Percentiles rank a stretch among this genome's conserved stretches.
Evolutionary conservation across 495 filamentous ascomycete genomes (phyloP).

Genomic region (Podospora tetraspora): DNA sequence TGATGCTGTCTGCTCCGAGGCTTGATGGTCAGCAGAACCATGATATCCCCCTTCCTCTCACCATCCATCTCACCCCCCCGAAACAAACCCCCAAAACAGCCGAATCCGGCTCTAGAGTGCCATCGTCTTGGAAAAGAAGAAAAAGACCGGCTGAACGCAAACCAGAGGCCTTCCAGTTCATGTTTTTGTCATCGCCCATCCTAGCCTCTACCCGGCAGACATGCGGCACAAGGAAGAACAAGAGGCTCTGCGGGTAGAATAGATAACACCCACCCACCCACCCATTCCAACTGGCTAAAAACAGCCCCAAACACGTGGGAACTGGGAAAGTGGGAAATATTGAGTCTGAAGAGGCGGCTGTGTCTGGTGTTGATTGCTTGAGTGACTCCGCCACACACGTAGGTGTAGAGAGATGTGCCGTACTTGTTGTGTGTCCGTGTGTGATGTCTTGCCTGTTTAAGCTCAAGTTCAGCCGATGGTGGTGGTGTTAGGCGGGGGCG

Average conservation of each 20-base stretch:
- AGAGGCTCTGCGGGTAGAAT: background rate
- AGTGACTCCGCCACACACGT: background rate
- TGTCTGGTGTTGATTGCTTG: conserved; percentile 1
- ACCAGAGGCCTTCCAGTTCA: background rate
- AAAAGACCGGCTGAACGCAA: background rate
- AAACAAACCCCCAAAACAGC: background rate
- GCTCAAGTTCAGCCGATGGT: background rate
- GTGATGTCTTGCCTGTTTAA: background rate
- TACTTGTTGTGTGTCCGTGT: background rate
- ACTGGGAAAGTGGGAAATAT: background rate
- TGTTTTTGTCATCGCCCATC: background rate
- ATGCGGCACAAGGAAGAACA: background rate
- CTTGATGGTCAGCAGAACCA: too few relatives aligned
- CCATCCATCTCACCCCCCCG: background rate
- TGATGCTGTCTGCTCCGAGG: background rate
- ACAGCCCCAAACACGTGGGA: background rate
- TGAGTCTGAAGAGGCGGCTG: background rate
- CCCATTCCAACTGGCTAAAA: background rate
- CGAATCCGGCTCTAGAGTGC: background rate
- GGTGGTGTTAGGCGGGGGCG: background rate
- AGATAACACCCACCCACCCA: background rate
- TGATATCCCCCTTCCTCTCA: background rate
- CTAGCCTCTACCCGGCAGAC: background rate
- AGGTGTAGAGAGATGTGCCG: background rate
- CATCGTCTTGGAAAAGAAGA: background rate